Evolutionary conservation across 495 filamentous ascomycete genomes (phyloP), one percentile per base, ranked within the genome.

Genomic region (Aspergillus bridgeri): DNA sequence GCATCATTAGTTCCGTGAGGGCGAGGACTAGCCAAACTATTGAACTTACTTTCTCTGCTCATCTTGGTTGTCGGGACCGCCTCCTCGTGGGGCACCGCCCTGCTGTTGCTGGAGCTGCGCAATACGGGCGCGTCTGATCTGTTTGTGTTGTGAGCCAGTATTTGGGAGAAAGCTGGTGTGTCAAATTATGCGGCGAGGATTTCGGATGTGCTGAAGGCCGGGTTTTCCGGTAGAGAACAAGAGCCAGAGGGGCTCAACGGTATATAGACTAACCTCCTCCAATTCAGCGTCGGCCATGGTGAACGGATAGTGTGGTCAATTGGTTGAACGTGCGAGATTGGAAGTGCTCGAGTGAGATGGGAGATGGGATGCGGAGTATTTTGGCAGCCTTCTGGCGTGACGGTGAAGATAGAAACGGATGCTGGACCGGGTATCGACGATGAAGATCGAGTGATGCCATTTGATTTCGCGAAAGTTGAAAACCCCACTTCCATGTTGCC

Each of bases 91-190:
- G 33, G 33, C 63, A 59, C 77, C 78, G 45, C 75, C 74, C 57
- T 75, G 71, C 69, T 93, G 87, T 60, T 89, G 79, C 69, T 91
- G 91, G 54, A 97, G 89, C 76, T 97, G 92, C 67, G 91, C 89
- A 38, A 96, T 84, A 56, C 92, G 90, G 60, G 92, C 92, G 71
- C 87, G 86, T 64, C 92, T 79, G 71, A 97, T 96, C 89, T 96
- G 62, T 56, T 48, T 57, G 38, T 60, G 45, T 19, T 45, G 33
- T 51, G 22, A 51, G 53, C 59, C 42, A 55, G 23, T 53, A 15
- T 18, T 53, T 29, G 2, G 1, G 24, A 15, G 19, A 23, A 22
- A 3, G 11, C 44, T 15, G 9, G 19, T 18, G 3, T 7, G 3
- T 38, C 19, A 19, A 15, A 21, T 6, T 5, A 23, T 3, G 25